phyloP scores from a whole-genome alignment of 805 yeast genomes.

The Lipomyces anomalus region DNA sequence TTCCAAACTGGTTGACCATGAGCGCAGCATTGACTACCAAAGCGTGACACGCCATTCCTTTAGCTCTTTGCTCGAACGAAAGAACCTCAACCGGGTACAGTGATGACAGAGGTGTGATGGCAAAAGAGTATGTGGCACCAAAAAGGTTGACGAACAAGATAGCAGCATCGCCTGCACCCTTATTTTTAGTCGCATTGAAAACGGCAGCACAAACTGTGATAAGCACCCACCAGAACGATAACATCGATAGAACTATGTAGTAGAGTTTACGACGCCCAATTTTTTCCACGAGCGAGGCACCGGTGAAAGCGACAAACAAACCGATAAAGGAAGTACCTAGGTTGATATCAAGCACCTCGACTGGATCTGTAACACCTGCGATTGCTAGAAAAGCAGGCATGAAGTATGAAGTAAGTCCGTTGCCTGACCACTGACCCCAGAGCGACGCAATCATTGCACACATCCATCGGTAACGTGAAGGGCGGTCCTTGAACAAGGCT shows the following conservation, averaged over 20 bases:
- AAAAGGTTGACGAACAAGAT: constrained; percentile 15
- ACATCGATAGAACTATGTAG: constrained; percentile 33
- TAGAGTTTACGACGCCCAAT: constrained; percentile 16
- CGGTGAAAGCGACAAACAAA: constrained; percentile 34
- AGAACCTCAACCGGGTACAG: constrained; percentile 26
- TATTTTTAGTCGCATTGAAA: too few species aligned
- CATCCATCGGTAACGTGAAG: too few species aligned
- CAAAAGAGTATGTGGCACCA: constrained; percentile 18
- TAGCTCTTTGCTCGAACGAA: constrained; percentile 36
- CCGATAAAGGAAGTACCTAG: constrained; percentile 47
- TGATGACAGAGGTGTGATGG: constrained; percentile 12
- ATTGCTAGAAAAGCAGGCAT: constrained; percentile 45
- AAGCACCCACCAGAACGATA: constrained; percentile 33
- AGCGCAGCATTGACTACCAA: constrained; percentile 22
- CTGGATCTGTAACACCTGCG: constrained; percentile 45
- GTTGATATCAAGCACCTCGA: constrained; percentile 44
- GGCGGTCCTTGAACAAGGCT: too few species aligned
- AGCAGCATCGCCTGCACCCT: constrained; percentile 9
- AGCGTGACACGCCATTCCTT: constrained; percentile 36
- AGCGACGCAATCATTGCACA: too few species aligned
- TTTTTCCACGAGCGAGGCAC: constrained; percentile 30
- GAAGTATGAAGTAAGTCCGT: constrained; percentile 48
- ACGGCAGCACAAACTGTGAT: too few species aligned
- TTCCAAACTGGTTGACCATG: constrained; percentile 34
- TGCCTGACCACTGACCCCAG: constrained; percentile 49